phyloP scores from a whole-genome alignment of 1,139 yeast genomes.

The Scheffersomyces parashehatae region DNA sequence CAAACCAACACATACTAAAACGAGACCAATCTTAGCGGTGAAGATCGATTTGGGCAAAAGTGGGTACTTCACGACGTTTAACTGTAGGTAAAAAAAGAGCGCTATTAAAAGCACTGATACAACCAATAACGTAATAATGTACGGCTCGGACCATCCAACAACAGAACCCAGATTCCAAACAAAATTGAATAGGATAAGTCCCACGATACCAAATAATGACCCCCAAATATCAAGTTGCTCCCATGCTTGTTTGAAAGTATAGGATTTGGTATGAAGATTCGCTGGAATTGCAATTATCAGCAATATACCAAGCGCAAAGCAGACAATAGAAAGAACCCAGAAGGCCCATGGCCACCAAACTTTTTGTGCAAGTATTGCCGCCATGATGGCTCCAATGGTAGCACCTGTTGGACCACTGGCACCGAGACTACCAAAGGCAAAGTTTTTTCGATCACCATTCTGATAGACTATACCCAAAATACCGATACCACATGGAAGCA shows the following conservation, averaged over 20 bases:
- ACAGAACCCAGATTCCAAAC: conserved; percentile 58
- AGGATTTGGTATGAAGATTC: conserved; percentile 6
- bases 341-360: conserved; percentile 58
- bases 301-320: conserved; percentile 26
- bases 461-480: conserved; percentile 50
- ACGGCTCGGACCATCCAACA: conserved; percentile 49
- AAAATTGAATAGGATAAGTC: conserved; percentile 50
- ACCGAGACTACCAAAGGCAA: conserved; percentile 52
- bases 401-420: conserved; percentile 61
- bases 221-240: conserved; percentile 46
- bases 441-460: conserved; percentile 48
- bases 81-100: conserved; percentile 33
- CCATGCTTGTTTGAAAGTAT: conserved; percentile 10
- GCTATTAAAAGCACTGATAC: conserved; percentile 38
- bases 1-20: conserved; percentile 34
- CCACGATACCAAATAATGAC: conserved; percentile 45
- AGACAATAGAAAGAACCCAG: conserved; percentile 42
- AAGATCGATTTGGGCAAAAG: conserved; percentile 47
- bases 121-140: conserved; percentile 45
- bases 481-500: conserved; percentile 56
- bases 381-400: conserved; percentile 47
- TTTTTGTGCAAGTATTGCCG: conserved; percentile 45
- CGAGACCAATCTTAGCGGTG: conserved; percentile 36
- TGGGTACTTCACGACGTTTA: conserved; percentile 33
- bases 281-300: conserved; percentile 38